Evolutionary conservation across 306 rosid genomes (phyloP), one percentile per base, ranked within the genome.

Genomic region (Cajanus cajan): DNA sequence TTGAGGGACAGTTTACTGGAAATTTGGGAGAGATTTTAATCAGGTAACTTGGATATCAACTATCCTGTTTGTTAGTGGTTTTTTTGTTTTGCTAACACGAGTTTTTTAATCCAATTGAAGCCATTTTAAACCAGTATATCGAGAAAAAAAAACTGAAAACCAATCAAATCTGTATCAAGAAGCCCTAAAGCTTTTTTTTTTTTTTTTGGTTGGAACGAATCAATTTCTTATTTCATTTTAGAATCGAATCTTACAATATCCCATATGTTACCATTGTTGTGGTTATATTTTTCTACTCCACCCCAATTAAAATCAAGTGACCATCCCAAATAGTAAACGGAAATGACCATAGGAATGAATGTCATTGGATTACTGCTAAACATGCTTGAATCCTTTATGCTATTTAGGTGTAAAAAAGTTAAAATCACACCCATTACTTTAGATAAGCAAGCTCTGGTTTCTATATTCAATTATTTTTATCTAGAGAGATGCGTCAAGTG

Each of bases 1-100:
- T 86, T 65, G 86, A 86, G 50, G 89, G 89, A 21, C 81, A 82
- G 16, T 82, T 78, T 11, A 86, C 89, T 44, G 89, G 89, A 79
- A 82, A 86, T 48, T 65, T 86, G 18, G 89, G 89, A 75, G 89
- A 86, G 61, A 80, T 82, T 68, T 82, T 86, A 48, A 86, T 86
- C 68, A 78, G 89, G 89, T 86, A 82, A 76, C 18, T 71, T 72
- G 28, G 62, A 41, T 68, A 24, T 52, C 1, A 33, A 36, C 77
- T 22, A 37, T 25, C 44, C 58, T 50, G 39, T 47, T 48, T 66
- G 57, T 39, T n/a, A 13, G 33, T 43, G 22, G 44, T 50, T 2
- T 67, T 34, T 2, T 15, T 82, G 70, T 58, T 68, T 78, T 28
- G 31, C 31, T 28, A 28, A 28, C 31, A 28, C 31, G 31, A 3